A percentile compares a stretch with the other conserved stretches of the same genome.
These are phyloP conservation scores for Filobasidium floriforme DNA, from an alignment of 768 basidiomycete species.

Conservation along the genomic window DNA sequence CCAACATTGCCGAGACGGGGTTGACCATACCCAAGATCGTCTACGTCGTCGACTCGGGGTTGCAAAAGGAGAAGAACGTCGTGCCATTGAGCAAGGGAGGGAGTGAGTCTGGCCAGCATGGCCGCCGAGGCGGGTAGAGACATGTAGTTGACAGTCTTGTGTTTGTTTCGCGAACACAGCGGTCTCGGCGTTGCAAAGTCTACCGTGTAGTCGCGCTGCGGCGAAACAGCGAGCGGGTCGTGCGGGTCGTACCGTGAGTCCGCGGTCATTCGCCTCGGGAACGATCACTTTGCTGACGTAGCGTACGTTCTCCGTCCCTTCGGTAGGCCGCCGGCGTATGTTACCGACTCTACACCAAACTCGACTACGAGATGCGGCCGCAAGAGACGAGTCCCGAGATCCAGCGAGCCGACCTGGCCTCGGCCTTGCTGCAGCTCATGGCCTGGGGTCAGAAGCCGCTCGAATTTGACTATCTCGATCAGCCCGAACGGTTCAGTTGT, in stretches of 20 bases:
- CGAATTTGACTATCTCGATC: conserved; percentile 79
- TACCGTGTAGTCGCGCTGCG: conserved; percentile 61
- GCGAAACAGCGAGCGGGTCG: conserved; percentile 84
- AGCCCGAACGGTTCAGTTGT: conserved; percentile 55
- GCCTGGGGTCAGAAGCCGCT: conserved; percentile 74
- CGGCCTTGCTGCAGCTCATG: conserved; percentile 75
- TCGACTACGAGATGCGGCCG: conserved; percentile 61
- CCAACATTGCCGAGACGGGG: conserved; percentile 96
- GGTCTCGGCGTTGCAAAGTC: conserved; percentile 19
- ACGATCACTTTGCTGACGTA: not conserved
- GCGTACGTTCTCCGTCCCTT: not conserved
- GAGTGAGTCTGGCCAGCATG: conserved; percentile 49
- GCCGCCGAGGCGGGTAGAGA: not conserved
- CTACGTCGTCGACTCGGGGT: conserved; percentile 92
- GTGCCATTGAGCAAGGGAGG: conserved; percentile 57
- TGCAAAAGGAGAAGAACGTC: conserved; percentile 89
- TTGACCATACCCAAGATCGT: conserved; percentile 94
- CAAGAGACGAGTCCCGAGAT: conserved; percentile 78
- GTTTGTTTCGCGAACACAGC: not conserved
- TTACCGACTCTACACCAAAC: conserved; percentile 86
- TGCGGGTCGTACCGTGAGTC: conserved; percentile 78
- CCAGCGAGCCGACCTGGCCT: conserved; percentile 71
- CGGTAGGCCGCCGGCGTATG: conserved; percentile 69
- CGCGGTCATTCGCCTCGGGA: not conserved
- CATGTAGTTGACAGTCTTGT: not conserved